Base-by-base conservation (phyloP, 192 early-diverging fungal species). In the Rhizoclosmatium sp. region DNA sequence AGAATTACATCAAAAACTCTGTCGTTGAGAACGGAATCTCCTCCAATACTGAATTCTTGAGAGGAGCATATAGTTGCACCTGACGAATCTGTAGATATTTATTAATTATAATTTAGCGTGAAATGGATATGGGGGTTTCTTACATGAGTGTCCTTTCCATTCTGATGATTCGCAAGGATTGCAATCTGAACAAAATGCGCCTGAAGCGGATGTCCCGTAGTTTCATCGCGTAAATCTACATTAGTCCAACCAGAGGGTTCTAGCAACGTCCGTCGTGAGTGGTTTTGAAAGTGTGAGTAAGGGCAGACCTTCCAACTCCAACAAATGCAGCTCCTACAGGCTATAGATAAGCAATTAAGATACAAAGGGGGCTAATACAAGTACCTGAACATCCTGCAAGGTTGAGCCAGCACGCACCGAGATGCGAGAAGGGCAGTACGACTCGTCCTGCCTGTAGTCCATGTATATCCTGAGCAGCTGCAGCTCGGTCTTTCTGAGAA, bases 71-170 rank as follows among this genome's bases (percentile, higher is more conserved):
- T 46, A 75, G 44, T 44, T 75, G 72, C 7, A 75, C 45, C 62
- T 75, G 72, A 19, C 72, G 54, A 44, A 42, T 40, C 41, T 9
- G 16, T 31, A 31, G 31, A 31, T 31, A 31, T 31, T 31, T 31
- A 31, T 2, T 39, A 39, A 16, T 58, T 58, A 58, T 58, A 0
- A 1, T 58, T 58, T 58, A n/a, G 54, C n/a, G 10, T n/a, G 54
- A 58, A 16, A n/a, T 16, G 23, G 79, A 83, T 76, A 14, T 44
- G 12, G 59, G 31, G n/a, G 10, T n/a, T 23, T 69, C n/a, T 10
- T 42, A 97, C 82, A 78, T 95, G 95, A 0, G 93, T 93, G 81
- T 97, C 95, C 75, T 92, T 91, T 21, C 95, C 95, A 70, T 93
- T 92, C 75, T 92, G 92, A 65, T 93, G 92, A 74, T 95, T 96